These are phyloP conservation scores for Ocimum tenuiflorum DNA, from an alignment of 257 asterid genomes.

Conservation along the genomic window DNA sequence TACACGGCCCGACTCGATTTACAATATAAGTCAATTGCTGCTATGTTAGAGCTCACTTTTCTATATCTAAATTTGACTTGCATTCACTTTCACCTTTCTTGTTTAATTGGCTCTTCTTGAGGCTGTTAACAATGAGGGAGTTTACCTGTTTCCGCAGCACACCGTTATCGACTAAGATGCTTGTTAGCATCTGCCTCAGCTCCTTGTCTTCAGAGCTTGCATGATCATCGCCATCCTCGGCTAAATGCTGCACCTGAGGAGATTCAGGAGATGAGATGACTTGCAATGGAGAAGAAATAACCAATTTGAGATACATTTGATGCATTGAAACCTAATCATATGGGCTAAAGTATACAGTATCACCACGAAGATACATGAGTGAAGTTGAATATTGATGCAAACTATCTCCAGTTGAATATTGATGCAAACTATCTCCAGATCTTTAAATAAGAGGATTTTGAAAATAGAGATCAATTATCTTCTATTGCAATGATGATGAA, in stretches of 20 bases:
- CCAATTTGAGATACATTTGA: neutral
- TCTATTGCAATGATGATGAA: no score
- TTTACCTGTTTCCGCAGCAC: constrained; percentile 69
- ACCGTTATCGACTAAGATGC: constrained; percentile 55
- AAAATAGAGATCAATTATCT: neutral
- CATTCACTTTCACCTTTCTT: constrained; percentile 30
- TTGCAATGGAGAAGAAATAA: neutral
- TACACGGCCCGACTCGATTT: constrained; percentile 30
- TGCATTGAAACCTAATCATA: no score
- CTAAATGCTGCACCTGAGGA: constrained; percentile 45
- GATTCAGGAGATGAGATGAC: constrained; percentile 1
- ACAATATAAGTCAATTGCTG: constrained; percentile 35
- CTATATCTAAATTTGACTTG: constrained; percentile 38
- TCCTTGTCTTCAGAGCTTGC: constrained; percentile 31
- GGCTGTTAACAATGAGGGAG: constrained; percentile 38
- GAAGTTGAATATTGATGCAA: no score
- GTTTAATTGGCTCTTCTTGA: constrained; percentile 34
- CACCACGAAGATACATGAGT: no score
- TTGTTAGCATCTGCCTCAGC: constrained; percentile 44
- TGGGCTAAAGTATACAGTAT: no score
- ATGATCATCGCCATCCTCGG: constrained; percentile 28
- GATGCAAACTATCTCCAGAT: neutral
- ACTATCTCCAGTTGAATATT: neutral
- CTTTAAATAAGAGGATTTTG: neutral
- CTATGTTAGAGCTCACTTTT: constrained; percentile 26